These are phyloP conservation scores for Ceratocystiopsis minuta DNA, from an alignment of 2,329 filamentous ascomycete genomes.

Conservation along the genomic window DNA sequence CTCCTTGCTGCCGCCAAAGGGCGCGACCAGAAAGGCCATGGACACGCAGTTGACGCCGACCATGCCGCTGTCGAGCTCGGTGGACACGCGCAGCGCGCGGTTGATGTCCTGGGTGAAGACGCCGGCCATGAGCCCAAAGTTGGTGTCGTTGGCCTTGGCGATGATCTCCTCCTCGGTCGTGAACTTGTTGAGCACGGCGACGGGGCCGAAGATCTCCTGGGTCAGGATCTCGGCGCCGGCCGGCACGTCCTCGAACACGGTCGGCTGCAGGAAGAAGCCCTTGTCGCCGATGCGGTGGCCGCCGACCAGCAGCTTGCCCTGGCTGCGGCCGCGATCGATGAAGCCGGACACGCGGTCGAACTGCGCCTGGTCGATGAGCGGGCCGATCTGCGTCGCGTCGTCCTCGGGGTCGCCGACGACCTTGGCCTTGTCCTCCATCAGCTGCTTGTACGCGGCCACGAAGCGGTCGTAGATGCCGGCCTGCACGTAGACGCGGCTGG, in stretches of 20 bases:
- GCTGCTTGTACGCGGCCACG: conserved; percentile 23
- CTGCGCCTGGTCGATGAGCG: conserved; percentile 35
- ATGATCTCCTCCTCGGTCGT: conserved; percentile 38
- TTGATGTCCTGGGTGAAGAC: conserved; percentile 26
- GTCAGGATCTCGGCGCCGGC: conserved; percentile 27
- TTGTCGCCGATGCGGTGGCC: conserved; percentile 35
- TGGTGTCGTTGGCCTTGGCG: conserved; percentile 34
- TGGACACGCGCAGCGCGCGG: conserved; percentile 37
- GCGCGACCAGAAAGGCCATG: conserved; percentile 20
- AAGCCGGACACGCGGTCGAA: conserved; percentile 39
- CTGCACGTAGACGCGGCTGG: conserved; percentile 48
- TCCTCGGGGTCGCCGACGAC: conserved; percentile 44
- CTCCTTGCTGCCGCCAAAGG: conserved; percentile 33
- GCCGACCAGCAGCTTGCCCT: conserved; percentile 44
- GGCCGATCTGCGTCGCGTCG: conserved; percentile 39
- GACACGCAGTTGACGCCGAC: conserved; percentile 45
- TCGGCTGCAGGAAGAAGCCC: conserved; percentile 51
- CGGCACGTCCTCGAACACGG: conserved; percentile 31
- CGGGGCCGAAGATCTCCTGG: conserved; percentile 41
- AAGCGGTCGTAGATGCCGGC: conserved; percentile 35
- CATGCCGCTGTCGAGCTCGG: conserved; percentile 44
- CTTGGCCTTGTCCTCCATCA: conserved; percentile 28
- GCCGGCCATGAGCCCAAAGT: conserved; percentile 35
- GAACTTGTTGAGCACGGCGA: conserved; percentile 37
- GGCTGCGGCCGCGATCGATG: conserved; percentile 43